Evolutionary conservation across 2,329 filamentous ascomycete species (phyloP).

Genomic region (Botryotinia narcissicola): DNA sequence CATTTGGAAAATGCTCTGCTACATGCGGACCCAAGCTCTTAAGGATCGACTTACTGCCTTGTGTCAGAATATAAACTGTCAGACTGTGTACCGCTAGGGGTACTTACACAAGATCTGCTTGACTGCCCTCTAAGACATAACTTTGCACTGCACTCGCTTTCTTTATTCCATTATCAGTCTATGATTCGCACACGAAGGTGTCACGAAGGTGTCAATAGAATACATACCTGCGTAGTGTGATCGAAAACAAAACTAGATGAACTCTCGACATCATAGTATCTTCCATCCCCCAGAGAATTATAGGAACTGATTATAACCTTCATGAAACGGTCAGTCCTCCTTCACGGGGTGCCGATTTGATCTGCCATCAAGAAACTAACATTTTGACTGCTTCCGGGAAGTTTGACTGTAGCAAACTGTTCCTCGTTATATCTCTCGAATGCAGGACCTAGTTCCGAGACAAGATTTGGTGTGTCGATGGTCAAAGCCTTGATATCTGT

Average conservation of each 20-base stretch:
- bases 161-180: conserved; percentile 41
- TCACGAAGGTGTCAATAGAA: not conserved
- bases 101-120: conserved; percentile 76
- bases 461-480: conserved; percentile 62
- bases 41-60: conserved; percentile 71
- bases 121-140: conserved; percentile 70
- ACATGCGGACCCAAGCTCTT: conserved; percentile 75
- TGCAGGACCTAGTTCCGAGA: conserved; percentile 73
- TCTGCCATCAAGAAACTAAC: conserved; percentile 46
- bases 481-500: conserved; percentile 89
- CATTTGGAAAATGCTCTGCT: conserved; percentile 83
- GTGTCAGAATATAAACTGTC: not conserved
- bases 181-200: no score
- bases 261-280: conserved; percentile 89
- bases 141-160: conserved; percentile 83
- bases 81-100: not conserved
- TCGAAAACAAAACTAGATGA: conserved; percentile 87
- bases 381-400: conserved; percentile 79
- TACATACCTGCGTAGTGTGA: conserved; percentile 68
- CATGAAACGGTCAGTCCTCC: conserved; percentile 26
- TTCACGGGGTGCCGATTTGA: not conserved
- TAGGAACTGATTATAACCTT: conserved; percentile 79
- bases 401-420: conserved; percentile 84
- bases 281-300: conserved; percentile 74
- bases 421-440: conserved; percentile 96